phyloP scores from a whole-genome alignment of 345 rosid species.

The Raphanus raphanistrum region DNA sequence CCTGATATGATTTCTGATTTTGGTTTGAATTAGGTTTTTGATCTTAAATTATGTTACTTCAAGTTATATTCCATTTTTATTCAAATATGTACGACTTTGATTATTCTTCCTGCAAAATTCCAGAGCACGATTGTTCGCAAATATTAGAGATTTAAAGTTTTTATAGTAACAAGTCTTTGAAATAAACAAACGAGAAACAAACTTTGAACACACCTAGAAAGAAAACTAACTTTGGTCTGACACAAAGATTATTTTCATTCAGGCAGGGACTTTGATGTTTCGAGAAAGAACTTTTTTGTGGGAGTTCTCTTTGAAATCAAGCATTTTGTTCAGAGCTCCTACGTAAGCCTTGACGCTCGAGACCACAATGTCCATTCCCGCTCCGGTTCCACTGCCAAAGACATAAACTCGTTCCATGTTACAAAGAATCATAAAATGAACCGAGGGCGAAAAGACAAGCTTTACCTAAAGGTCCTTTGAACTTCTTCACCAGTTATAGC shows the following conservation, averaged over 20 bases:
- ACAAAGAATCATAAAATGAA: not conserved
- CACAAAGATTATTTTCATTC: conserved; percentile 20
- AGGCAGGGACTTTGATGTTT: conserved; percentile 43
- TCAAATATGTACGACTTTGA: too few species aligned
- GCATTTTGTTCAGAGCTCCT: conserved; percentile 86
- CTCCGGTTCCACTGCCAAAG: conserved; percentile 69
- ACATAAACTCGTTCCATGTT: not conserved
- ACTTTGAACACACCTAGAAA: conserved; percentile 20
- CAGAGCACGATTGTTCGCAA: not conserved
- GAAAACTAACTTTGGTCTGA: conserved; percentile 4
- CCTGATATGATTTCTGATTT: not conserved
- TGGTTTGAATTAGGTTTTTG: not conserved
- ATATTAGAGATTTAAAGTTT: not conserved
- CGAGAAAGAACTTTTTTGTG: conserved; percentile 34
- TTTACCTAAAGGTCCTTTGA: conserved; percentile 73
- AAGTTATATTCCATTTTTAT: not conserved
- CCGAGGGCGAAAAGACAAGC: not conserved
- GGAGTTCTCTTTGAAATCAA: conserved; percentile 51
- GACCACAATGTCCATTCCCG: conserved; percentile 83
- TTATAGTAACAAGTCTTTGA: too few species aligned
- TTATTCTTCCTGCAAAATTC: not conserved
- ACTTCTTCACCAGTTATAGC: conserved; percentile 61
- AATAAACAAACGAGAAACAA: conserved; percentile 1
- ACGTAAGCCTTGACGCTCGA: conserved; percentile 93
- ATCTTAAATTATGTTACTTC: not conserved